phyloP scores from a whole-genome alignment of 2,329 filamentous ascomycete species.

The Fusarium phyllophilum region DNA sequence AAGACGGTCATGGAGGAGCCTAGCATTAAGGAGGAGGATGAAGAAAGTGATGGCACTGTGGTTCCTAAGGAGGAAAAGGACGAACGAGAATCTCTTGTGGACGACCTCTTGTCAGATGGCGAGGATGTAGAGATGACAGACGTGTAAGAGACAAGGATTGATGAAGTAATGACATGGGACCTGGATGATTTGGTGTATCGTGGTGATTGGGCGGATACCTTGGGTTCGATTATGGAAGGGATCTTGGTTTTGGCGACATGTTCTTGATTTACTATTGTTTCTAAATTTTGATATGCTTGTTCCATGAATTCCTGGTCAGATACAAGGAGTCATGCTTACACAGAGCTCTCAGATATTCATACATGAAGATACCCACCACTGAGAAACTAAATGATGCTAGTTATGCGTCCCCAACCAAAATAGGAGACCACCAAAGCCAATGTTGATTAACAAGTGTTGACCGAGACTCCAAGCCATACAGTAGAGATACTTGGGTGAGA shows the following conservation, averaged over 20 bases:
- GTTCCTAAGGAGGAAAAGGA: constrained; percentile 47
- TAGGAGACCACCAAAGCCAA: constrained; percentile 68
- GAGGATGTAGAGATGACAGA: constrained; percentile 51
- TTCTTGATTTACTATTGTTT: constrained; percentile 21
- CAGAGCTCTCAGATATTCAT: constrained; percentile 1
- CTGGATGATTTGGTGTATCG: constrained; percentile 34
- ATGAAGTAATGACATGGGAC: constrained; percentile 35
- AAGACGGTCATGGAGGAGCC: constrained; percentile 55
- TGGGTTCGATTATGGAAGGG: constrained; percentile 4
- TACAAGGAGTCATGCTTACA: neutral
- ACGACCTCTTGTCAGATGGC: constrained; percentile 54
- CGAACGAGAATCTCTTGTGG: constrained; percentile 52
- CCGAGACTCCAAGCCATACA: constrained; percentile 87
- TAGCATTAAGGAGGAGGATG: constrained; percentile 61
- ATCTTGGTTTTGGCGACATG: constrained; percentile 28
- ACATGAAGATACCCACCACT: constrained; percentile 6
- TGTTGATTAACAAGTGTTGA: constrained; percentile 80
- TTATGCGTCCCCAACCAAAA: constrained; percentile 60
- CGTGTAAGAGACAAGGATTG: constrained; percentile 30
- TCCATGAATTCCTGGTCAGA: neutral
- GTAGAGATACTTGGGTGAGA: constrained; percentile 96
- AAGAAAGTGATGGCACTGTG: constrained; percentile 51
- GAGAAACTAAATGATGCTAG: neutral
- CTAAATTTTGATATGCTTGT: constrained; percentile 18
- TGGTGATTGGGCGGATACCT: constrained; percentile 22